Conservation (phyloP, 2,329 filamentous ascomycete species). For the Talaromyces sp. region DNA sequence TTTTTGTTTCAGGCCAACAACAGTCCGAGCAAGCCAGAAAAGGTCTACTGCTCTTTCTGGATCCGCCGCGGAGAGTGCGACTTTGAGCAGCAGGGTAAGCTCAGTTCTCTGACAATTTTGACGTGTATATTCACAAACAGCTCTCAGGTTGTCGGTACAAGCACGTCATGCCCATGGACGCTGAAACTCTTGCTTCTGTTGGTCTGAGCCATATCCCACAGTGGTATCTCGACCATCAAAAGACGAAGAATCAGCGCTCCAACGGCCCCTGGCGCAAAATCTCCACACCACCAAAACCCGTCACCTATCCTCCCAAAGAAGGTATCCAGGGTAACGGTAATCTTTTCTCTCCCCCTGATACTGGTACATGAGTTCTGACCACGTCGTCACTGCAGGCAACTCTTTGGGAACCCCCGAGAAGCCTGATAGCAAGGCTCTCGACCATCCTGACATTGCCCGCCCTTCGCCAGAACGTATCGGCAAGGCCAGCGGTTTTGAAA, state of each 20-base stretch:
- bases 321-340: slow-evolving; percentile 3
- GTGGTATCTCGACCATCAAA: slow-evolving; percentile 51
- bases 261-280: slow-evolving; percentile 13
- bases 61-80: slow-evolving; percentile 78
- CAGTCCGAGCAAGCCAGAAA: slow-evolving; percentile 40
- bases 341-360: neutral
- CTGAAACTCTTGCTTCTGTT: slow-evolving; percentile 58
- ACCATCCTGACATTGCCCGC: slow-evolving; percentile 1
- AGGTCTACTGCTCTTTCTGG: slow-evolving; percentile 86
- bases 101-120: neutral
- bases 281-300: neutral
- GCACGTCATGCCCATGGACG: slow-evolving; percentile 78
- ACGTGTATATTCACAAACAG: neutral
- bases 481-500: slow-evolving; percentile 4
- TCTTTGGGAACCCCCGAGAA: neutral
- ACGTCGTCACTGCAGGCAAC: neutral
- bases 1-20: slow-evolving; percentile 15
- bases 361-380: neutral
- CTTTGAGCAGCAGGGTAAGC: slow-evolving; percentile 65
- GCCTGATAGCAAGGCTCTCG: neutral
- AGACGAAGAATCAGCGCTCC: slow-evolving; percentile 23
- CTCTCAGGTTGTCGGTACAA: slow-evolving; percentile 69
- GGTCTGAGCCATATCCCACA: slow-evolving; percentile 56
- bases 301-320: neutral
- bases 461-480: neutral